phyloP scores from a whole-genome alignment of 768 basidiomycete genomes.

The Leccinum ochraceum region DNA sequence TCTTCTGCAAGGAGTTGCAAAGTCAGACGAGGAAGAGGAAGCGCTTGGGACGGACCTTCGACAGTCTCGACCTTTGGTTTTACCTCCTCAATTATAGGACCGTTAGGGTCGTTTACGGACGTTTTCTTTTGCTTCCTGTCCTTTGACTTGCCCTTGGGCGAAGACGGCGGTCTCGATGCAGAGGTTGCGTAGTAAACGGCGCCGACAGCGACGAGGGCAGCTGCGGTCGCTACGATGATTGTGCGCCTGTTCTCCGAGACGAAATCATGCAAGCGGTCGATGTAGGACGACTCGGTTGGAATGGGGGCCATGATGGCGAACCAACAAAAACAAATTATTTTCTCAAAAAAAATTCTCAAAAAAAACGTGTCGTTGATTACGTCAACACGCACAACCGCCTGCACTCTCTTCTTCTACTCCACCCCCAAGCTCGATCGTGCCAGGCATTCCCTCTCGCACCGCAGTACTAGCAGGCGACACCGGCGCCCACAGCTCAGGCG shows the following conservation, averaged over 20 bases:
- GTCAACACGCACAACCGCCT: conserved; percentile 38
- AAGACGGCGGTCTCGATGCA: conserved; percentile 26
- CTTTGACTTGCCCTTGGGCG: conserved; percentile 49
- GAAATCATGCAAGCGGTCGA: conserved; percentile 68
- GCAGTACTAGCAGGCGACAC: conserved; percentile 22
- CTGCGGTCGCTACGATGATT: conserved; percentile 71
- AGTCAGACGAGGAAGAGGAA: conserved; percentile 1
- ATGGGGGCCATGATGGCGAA: conserved; percentile 24
- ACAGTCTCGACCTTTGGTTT: conserved; percentile 44
- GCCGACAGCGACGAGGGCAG: conserved; percentile 67
- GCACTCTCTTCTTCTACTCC: conserved; percentile 12
- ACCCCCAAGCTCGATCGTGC: conserved; percentile 39
- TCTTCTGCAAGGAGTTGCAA: conserved; percentile 36
- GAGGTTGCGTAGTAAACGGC: conserved; percentile 71
- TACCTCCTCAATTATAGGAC: conserved; percentile 81
- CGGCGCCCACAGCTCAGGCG: conserved; percentile 75
- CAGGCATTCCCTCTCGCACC: conserved; percentile 39
- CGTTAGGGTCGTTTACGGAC: conserved; percentile 56
- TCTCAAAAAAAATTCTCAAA: conserved; percentile 9
- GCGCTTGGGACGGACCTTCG: conserved; percentile 23
- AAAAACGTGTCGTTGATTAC: conserved; percentile 24
- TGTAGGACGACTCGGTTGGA: conserved; percentile 32
- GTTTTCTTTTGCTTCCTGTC: conserved; percentile 55
- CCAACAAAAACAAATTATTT: background rate
- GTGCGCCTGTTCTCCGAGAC: conserved; percentile 78